These are phyloP conservation scores for Kazachstania kunashirensis DNA, from an alignment of 805 yeast species.

Conservation along the genomic window DNA sequence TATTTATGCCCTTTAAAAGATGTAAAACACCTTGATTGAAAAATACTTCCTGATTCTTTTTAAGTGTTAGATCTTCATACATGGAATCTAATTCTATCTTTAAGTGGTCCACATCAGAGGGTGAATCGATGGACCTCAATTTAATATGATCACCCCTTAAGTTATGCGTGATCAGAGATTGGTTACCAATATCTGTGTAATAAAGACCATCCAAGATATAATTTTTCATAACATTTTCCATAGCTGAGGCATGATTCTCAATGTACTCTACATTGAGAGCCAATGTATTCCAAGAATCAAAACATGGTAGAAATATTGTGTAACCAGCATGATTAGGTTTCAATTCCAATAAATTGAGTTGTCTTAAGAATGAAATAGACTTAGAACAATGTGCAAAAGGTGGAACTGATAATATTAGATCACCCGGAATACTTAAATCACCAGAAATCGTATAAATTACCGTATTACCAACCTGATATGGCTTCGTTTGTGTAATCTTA, in stretches of 20 bases:
- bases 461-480: conserved; percentile 49
- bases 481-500: conserved; percentile 34
- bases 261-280: conserved; percentile 55
- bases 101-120: conserved; percentile 4
- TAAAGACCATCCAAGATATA: conserved; percentile 52
- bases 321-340: conserved; percentile 52
- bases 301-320: conserved; percentile 70
- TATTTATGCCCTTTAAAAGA: conserved; percentile 44
- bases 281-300: conserved; percentile 56
- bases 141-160: conserved; percentile 17
- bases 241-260: conserved; percentile 39
- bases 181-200: conserved; percentile 50
- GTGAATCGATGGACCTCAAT: conserved; percentile 4
- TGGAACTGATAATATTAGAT: conserved; percentile 55
- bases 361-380: conserved; percentile 49
- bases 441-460: conserved; percentile 57
- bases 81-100: conserved; percentile 14
- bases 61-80: conserved; percentile 15
- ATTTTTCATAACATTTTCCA: conserved; percentile 46
- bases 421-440: conserved; percentile 52
- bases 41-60: conserved; percentile 50
- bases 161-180: conserved; percentile 23
- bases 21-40: conserved; percentile 83
- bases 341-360: conserved; percentile 43
- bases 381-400: conserved; percentile 54